Evolutionary conservation across 2,329 filamentous ascomycete genomes (phyloP).

Genomic region (Scedosporium boydii): DNA sequence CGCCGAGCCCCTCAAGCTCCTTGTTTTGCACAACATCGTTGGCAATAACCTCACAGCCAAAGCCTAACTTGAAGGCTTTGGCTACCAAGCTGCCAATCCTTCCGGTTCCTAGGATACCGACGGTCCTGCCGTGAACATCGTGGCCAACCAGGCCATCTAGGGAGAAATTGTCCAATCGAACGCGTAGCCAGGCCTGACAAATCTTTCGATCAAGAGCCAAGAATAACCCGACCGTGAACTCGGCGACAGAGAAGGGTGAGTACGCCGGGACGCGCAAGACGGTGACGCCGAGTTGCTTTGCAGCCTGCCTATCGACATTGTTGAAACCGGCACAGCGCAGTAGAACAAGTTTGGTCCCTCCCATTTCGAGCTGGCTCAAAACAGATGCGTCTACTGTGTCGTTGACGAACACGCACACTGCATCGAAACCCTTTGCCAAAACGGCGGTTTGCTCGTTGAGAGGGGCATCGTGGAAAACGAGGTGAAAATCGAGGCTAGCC

Average conservation of each 20-base stretch:
- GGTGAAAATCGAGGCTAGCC: slow-evolving; percentile 28
- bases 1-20: slow-evolving; percentile 38
- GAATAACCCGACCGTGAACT: slow-evolving; percentile 57
- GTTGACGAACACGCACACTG: slow-evolving; percentile 61
- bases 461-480: slow-evolving; percentile 49
- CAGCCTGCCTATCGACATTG: slow-evolving; percentile 52
- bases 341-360: slow-evolving; percentile 48
- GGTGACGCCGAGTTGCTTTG: slow-evolving; percentile 44
- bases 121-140: slow-evolving; percentile 56
- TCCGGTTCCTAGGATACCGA: slow-evolving; percentile 56
- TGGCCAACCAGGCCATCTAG: slow-evolving; percentile 54
- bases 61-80: slow-evolving; percentile 48
- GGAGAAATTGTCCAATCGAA: slow-evolving; percentile 59
- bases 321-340: slow-evolving; percentile 62
- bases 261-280: slow-evolving; percentile 60
- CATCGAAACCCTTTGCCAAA: slow-evolving; percentile 41
- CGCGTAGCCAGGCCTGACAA: slow-evolving; percentile 58
- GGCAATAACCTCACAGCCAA: slow-evolving; percentile 53
- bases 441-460: slow-evolving; percentile 45
- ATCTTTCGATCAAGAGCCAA: slow-evolving; percentile 60
- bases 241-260: slow-evolving; percentile 59
- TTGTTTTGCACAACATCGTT: slow-evolving; percentile 45
- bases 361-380: slow-evolving; percentile 35
- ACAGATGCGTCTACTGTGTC: slow-evolving; percentile 44
- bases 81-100: slow-evolving; percentile 55